Evolutionary conservation across 495 filamentous ascomycete species (phyloP).

Genomic region (Achaetomiella virescens): DNA sequence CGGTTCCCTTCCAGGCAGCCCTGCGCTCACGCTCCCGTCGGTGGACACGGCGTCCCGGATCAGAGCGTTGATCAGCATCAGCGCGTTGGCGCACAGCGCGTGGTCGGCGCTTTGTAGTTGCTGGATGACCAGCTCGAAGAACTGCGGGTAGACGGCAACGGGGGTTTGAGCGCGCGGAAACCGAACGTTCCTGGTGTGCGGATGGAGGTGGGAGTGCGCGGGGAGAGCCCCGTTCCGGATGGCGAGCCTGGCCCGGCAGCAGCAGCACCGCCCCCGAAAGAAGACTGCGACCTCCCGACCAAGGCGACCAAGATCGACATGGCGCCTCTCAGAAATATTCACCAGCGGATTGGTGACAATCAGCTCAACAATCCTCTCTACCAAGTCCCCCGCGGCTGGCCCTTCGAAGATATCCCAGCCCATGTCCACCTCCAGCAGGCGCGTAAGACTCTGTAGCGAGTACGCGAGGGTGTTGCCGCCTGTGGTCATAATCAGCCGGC

Average conservation of each 20-base stretch:
- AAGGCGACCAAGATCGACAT: conserved; percentile 94
- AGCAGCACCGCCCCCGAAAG: conserved; percentile 7
- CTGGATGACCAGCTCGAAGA: conserved; percentile 87
- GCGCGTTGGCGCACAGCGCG: conserved; percentile 88
- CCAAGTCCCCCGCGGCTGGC: conserved; percentile 43
- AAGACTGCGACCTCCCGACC: conserved; percentile 72
- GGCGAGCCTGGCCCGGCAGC: neutral
- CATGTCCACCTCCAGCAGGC: conserved; percentile 90
- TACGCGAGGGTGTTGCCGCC: conserved; percentile 94
- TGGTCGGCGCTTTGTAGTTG: conserved; percentile 90
- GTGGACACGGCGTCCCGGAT: conserved; percentile 90
- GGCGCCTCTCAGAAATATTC: conserved; percentile 91
- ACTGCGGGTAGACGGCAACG: conserved; percentile 82
- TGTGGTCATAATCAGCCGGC: conserved; percentile 73
- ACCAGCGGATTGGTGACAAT: conserved; percentile 94
- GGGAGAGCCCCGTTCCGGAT: neutral
- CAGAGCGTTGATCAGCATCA: conserved; percentile 90
- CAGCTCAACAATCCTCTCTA: conserved; percentile 77
- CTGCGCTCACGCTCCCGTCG: conserved; percentile 42
- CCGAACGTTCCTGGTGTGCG: conserved; percentile 58
- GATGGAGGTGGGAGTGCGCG: conserved; percentile 12
- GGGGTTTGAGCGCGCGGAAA: conserved; percentile 86
- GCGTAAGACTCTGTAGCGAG: conserved; percentile 76
- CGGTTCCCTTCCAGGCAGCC: conserved; percentile 32
- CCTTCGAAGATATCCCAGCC: conserved; percentile 79